A percentile compares a stretch with the other conserved stretches of the same genome.
Evolutionary conservation across 2,329 filamentous ascomycete genomes (phyloP).

Genomic region (Phialocephala subalpina): DNA sequence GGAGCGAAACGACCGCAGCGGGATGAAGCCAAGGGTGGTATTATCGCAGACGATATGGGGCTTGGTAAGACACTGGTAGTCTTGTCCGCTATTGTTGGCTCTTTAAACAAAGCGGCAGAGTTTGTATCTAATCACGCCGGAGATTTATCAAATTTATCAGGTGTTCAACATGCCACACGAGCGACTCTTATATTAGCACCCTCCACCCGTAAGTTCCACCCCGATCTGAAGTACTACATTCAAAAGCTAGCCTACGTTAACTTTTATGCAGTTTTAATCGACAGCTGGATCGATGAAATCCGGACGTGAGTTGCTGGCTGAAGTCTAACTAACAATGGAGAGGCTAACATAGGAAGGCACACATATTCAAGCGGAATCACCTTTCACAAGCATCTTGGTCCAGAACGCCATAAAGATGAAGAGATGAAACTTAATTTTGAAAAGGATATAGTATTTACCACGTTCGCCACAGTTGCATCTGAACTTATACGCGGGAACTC

Average conservation of each 20-base stretch:
- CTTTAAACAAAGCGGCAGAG: neutral
- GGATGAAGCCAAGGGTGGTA: constrained; percentile 15
- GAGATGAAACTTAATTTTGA: constrained; percentile 1
- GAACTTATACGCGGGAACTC: neutral
- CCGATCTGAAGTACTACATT: neutral
- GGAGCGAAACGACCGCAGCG: constrained; percentile 7
- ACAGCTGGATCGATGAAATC: constrained; percentile 11
- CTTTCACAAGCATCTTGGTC: constrained; percentile 12
- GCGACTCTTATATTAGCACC: constrained; percentile 14
- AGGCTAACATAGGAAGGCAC: neutral
- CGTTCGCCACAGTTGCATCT: constrained; percentile 4
- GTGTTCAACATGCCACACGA: constrained; percentile 12
- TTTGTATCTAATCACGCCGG: constrained; percentile 1
- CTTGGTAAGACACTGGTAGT: constrained; percentile 39
- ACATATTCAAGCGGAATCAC: constrained; percentile 13
- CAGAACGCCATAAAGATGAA: constrained; percentile 5
- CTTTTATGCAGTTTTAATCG: constrained; percentile 9
- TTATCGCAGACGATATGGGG: constrained; percentile 19
- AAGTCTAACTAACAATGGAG: neutral
- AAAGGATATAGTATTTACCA: constrained; percentile 10
- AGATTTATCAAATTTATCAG: constrained; percentile 2
- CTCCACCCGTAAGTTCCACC: constrained; percentile 9
- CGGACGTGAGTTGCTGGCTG: neutral
- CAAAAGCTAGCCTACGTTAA: constrained; percentile 7
- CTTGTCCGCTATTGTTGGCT: constrained; percentile 44